Conservation (phyloP, 2,329 filamentous ascomycete species). For the Fusarium sp. region DNA sequence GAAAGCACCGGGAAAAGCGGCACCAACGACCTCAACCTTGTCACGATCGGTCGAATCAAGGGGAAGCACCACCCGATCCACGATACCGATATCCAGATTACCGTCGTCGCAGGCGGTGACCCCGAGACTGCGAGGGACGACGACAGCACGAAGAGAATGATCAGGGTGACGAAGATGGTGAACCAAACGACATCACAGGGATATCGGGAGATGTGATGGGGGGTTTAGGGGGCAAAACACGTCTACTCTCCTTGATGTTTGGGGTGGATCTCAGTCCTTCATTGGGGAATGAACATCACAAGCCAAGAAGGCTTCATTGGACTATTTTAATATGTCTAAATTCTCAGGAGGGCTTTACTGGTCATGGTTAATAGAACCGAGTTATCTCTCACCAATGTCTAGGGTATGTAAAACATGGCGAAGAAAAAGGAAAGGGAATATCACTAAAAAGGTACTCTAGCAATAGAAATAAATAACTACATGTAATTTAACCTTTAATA, state of each 20-base stretch:
- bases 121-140: constrained; percentile 9
- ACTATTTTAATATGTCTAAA: not conserved
- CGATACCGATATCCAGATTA: not conserved
- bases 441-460: not conserved
- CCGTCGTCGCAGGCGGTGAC: not conserved
- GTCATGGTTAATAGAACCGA: not conserved
- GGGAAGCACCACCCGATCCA: constrained; percentile 1
- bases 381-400: not conserved
- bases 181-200: not conserved
- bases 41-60: constrained; percentile 15
- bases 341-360: not conserved
- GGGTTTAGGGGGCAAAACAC: not conserved
- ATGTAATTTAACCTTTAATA: not conserved
- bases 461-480: not conserved
- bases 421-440: not conserved
- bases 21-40: constrained; percentile 3
- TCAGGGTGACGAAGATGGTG: constrained; percentile 6
- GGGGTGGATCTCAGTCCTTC: not conserved
- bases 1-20: not conserved
- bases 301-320: not conserved
- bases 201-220: not conserved
- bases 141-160: constrained; percentile 21
- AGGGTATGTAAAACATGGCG: not conserved
- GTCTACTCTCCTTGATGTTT: not conserved
- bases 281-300: not conserved